Evolutionary conservation across 495 filamentous ascomycete species (phyloP).

Genomic region (Trichoderma virens): DNA sequence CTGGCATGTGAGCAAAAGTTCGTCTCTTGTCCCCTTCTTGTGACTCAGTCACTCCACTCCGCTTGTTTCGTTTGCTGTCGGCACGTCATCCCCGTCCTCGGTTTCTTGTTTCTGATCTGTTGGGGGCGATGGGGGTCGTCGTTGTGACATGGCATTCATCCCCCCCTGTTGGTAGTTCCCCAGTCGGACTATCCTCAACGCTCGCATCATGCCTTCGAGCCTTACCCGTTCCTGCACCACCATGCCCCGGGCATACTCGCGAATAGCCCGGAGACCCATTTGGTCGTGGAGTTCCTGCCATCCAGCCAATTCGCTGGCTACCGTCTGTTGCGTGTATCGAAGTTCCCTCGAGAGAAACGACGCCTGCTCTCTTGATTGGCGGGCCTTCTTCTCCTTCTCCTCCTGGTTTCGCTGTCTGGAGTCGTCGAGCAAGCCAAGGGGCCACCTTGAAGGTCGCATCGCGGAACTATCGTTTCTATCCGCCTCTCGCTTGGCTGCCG

Average conservation of each 20-base stretch:
- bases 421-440: constrained; percentile 79
- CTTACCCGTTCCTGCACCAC: constrained; percentile 70
- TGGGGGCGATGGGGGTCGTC: background rate
- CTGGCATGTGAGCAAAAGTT: background rate
- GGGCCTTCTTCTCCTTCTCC: constrained; percentile 69
- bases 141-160: background rate
- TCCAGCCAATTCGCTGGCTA: constrained; percentile 82
- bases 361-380: constrained; percentile 55
- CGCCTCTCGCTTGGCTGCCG: constrained; percentile 54
- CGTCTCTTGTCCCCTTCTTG: constrained; percentile 2
- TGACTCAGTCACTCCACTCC: background rate
- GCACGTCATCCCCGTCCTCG: background rate
- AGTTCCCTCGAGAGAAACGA: constrained; percentile 66
- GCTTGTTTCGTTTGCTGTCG: constrained; percentile 2
- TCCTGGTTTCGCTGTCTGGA: constrained; percentile 72
- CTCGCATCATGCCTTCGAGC: constrained; percentile 73
- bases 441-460: constrained; percentile 66
- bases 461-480: constrained; percentile 69
- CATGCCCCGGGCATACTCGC: constrained; percentile 67
- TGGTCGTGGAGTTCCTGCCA: constrained; percentile 85
- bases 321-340: constrained; percentile 85
- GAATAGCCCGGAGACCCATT: constrained; percentile 65
- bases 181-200: constrained; percentile 47
- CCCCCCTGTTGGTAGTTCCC: background rate
- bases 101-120: background rate